phyloP scores from a whole-genome alignment of 768 basidiomycete species.

The Leccinum olivaceopallidum region DNA sequence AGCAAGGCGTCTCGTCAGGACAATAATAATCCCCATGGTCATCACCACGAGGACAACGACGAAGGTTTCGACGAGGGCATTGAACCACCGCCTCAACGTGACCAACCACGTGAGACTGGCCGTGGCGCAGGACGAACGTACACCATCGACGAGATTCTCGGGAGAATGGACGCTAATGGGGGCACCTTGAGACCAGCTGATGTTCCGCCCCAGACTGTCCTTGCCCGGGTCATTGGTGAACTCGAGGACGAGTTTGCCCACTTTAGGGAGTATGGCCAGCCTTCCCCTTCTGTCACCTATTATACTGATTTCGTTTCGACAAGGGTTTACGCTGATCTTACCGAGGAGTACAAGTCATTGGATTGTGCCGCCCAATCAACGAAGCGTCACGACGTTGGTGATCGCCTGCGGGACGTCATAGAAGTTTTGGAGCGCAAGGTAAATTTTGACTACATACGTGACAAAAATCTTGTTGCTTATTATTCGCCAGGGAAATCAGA shows the following conservation, averaged over 20 bases:
- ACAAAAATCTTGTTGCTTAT: background rate
- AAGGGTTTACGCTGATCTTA: conserved; percentile 88
- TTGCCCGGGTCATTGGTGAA: conserved; percentile 79
- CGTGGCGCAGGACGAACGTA: conserved; percentile 8
- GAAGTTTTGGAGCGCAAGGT: conserved; percentile 93
- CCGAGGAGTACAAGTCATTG: conserved; percentile 91
- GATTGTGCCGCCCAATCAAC: conserved; percentile 79
- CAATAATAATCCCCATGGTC: conserved; percentile 3
- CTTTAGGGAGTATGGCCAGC: conserved; percentile 77
- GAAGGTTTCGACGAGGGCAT: conserved; percentile 17
- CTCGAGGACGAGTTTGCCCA: conserved; percentile 95
- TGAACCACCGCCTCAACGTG: conserved; percentile 4
- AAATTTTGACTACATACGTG: conserved; percentile 10
- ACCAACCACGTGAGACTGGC: conserved; percentile 3
- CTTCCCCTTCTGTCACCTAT: background rate
- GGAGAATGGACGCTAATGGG: conserved; percentile 27
- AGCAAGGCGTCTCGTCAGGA: conserved; percentile 47
- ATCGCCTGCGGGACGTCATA: conserved; percentile 88
- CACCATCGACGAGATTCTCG: conserved; percentile 28
- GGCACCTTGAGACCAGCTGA: conserved; percentile 29
- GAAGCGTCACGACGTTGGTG: conserved; percentile 83
- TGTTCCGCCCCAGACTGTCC: conserved; percentile 84
- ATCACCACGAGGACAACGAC: conserved; percentile 13
- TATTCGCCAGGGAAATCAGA: conserved; percentile 78
- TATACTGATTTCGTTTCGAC: conserved; percentile 11